A percentile compares a stretch with the other conserved stretches of the same genome.
phyloP scores from a whole-genome alignment of 1,139 yeast species.

The Protomyces macrosporus region DNA sequence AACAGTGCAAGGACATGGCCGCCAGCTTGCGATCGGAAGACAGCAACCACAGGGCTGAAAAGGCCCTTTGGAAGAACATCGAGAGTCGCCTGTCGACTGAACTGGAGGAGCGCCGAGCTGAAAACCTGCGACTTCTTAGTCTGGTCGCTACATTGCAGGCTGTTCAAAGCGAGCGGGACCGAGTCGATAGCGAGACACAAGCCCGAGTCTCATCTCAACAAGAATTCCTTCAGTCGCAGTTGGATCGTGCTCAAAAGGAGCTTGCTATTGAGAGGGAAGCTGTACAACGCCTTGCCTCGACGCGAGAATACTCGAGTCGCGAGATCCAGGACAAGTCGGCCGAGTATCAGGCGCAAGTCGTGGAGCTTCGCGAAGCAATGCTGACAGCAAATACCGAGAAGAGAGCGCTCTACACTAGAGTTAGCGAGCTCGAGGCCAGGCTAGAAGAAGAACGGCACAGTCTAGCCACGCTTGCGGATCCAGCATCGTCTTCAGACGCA shows the following conservation, averaged over 20 bases:
- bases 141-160: constrained; percentile 60
- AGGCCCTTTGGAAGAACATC: constrained; percentile 47
- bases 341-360: constrained; percentile 48
- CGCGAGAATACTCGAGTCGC: constrained; percentile 37
- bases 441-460: constrained; percentile 42
- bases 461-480: constrained; percentile 37
- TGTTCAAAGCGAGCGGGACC: constrained; percentile 59
- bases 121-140: constrained; percentile 56
- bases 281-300: constrained; percentile 5
- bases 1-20: constrained; percentile 44
- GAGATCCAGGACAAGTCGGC: constrained; percentile 67
- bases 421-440: constrained; percentile 39
- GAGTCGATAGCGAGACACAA: constrained; percentile 49
- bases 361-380: constrained; percentile 44
- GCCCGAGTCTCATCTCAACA: constrained; percentile 50
- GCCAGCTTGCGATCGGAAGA: constrained; percentile 46
- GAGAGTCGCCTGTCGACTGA: constrained; percentile 55
- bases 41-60: constrained; percentile 54
- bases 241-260: constrained; percentile 45
- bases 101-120: constrained; percentile 51
- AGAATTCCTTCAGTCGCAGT: constrained; percentile 50
- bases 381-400: constrained; percentile 44
- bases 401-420: constrained; percentile 32
- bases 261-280: constrained; percentile 47
- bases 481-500: constrained; percentile 33